A percentile compares a stretch with the other conserved stretches of the same genome.
phyloP scores from a whole-genome alignment of 108 stramenopile genomes.

The Pseudonitzschia pungens region DNA sequence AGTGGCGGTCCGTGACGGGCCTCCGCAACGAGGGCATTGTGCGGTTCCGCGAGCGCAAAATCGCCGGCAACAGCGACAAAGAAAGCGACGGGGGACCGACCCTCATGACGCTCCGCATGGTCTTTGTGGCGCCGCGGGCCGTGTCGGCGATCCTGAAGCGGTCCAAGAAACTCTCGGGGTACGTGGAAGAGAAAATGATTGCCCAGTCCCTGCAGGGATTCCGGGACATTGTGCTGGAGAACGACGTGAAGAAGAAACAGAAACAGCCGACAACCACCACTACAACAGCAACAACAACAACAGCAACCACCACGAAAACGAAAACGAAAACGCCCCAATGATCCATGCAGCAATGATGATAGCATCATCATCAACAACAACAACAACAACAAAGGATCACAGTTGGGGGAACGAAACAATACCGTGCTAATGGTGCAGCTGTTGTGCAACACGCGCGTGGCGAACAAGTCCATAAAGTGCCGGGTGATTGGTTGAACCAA shows the following conservation, averaged over 20 bases:
- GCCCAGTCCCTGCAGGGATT: constrained; percentile 57
- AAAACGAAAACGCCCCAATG: no score
- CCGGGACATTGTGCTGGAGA: constrained; percentile 58
- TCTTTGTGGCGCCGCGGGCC: constrained; percentile 58
- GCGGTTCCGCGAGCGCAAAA: constrained; percentile 29
- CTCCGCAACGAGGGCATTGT: constrained; percentile 67
- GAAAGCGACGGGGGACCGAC: constrained; percentile 26
- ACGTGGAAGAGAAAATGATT: constrained; percentile 67
- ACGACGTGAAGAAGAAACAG: constrained; percentile 30
- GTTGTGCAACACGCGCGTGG: no score
- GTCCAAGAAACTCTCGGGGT: constrained; percentile 44
- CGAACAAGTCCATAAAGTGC: no score
- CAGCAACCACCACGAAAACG: no score
- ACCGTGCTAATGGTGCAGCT: no score
- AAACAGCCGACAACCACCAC: neutral
- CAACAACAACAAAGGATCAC: no score
- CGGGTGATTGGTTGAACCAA: no score
- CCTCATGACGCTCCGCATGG: constrained; percentile 60
- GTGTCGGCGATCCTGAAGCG: constrained; percentile 54
- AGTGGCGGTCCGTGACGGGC: constrained; percentile 74
- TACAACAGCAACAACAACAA: neutral
- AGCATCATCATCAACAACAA: no score
- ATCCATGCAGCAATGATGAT: no score
- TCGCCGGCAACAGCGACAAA: no score
- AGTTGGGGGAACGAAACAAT: no score